Evolutionary conservation across 2,329 filamentous ascomycete species (phyloP).

Genomic region (Aspergillus candidus): DNA sequence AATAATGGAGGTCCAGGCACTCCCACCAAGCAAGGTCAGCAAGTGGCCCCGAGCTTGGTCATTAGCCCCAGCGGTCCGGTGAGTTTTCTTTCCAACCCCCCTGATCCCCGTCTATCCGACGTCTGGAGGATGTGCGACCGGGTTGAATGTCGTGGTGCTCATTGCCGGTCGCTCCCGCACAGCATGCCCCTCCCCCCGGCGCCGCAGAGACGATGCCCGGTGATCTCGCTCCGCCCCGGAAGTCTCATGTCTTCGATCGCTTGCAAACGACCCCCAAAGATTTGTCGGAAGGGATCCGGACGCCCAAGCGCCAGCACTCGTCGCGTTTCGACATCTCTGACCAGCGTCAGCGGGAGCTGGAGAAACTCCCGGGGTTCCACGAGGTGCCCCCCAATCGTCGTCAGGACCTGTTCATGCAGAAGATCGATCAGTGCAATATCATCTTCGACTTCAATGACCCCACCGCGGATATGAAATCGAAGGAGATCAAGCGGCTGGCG

Average conservation of each 20-base stretch:
- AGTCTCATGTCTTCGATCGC: conserved; percentile 81
- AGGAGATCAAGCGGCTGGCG: conserved; percentile 96
- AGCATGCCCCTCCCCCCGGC: conserved; percentile 90
- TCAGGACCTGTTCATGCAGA: conserved; percentile 98
- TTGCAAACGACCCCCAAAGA: conserved; percentile 94
- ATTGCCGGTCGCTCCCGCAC: conserved; percentile 4
- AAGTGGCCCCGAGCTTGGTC: conserved; percentile 77
- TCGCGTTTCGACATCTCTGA: conserved; percentile 97
- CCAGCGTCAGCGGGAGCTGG: conserved; percentile 78
- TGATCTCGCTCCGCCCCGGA: conserved; percentile 92
- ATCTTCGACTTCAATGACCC: conserved; percentile 99
- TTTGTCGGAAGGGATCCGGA: conserved; percentile 88
- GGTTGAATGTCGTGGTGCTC: not conserved
- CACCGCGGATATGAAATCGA: conserved; percentile 97
- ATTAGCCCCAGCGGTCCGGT: conserved; percentile 93
- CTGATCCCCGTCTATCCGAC: too few relatives aligned
- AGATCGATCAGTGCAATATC: conserved; percentile 99
- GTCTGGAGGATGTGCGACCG: not conserved
- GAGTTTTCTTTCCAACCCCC: conserved; percentile 25
- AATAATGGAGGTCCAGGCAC: conserved; percentile 52
- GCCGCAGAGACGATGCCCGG: conserved; percentile 97
- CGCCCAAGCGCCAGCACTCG: conserved; percentile 93
- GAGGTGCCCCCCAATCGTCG: conserved; percentile 92
- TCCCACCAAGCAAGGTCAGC: conserved; percentile 55
- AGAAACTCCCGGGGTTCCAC: conserved; percentile 96